A percentile compares a stretch with the other conserved stretches of the same genome.
These are phyloP conservation scores for Rhizopogon salebrosus DNA, from an alignment of 768 basidiomycete genomes.

Conservation along the genomic window DNA sequence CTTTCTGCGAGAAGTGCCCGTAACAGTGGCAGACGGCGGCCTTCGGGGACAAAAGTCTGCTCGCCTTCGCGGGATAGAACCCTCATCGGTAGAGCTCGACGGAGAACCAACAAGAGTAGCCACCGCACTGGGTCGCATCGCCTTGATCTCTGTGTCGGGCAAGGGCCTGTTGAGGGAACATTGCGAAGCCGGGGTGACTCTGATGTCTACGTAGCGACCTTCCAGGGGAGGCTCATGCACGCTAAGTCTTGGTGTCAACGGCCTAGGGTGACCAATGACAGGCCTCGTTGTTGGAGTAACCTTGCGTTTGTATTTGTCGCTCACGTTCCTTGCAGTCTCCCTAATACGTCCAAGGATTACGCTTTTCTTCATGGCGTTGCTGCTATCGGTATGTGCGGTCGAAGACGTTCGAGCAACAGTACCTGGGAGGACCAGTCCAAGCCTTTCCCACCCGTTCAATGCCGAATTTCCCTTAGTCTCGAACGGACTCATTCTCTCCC, in stretches of 20 bases:
- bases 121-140: constrained; percentile 34
- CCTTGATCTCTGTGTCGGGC: constrained; percentile 28
- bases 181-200: constrained; percentile 11
- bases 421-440: constrained; percentile 46
- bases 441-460: constrained; percentile 14
- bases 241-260: constrained; percentile 21
- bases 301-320: constrained; percentile 47
- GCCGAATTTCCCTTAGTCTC: constrained; percentile 13
- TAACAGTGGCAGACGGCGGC: constrained; percentile 24
- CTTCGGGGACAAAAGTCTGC: constrained; percentile 65
- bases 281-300: constrained; percentile 37
- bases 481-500: constrained; percentile 22
- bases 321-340: constrained; percentile 63
- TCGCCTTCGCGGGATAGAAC: constrained; percentile 62
- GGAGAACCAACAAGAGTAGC: constrained; percentile 50
- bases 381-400: constrained; percentile 28
- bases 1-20: constrained; percentile 20
- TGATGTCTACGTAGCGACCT: constrained; percentile 29
- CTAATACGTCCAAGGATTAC: constrained; percentile 64
- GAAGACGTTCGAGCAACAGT: constrained; percentile 35
- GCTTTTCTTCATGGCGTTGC: constrained; percentile 62
- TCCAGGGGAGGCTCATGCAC: constrained; percentile 22
- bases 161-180: constrained; percentile 33
- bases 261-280: constrained; percentile 56
- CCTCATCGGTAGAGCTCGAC: constrained; percentile 57